Conservation (phyloP, 441 rosid genomes). For the Mallotus repandus region DNA sequence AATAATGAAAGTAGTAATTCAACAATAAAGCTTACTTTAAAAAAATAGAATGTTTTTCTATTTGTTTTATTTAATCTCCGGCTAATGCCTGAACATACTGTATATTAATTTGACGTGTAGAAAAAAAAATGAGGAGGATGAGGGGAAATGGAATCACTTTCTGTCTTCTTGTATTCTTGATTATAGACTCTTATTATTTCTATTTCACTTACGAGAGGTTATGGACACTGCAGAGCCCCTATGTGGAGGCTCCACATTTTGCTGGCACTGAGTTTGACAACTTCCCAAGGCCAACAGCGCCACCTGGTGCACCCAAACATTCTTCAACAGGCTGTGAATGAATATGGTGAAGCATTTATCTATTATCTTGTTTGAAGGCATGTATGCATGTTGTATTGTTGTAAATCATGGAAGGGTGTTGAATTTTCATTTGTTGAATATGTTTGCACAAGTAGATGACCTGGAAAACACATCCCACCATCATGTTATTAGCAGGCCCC, state of each 20-base stretch:
- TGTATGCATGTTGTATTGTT: slow-evolving; percentile 9
- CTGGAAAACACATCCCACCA: neutral
- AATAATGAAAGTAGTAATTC: neutral
- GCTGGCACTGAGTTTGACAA: slow-evolving; percentile 39
- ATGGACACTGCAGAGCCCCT: slow-evolving; percentile 62
- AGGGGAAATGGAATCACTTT: neutral
- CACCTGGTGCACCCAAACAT: slow-evolving; percentile 71
- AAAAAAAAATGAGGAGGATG: neutral
- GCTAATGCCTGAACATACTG: neutral
- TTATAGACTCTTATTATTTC: neutral
- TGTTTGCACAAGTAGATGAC: neutral
- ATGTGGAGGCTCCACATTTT: slow-evolving; percentile 68
- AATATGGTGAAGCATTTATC: neutral
- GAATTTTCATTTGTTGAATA: slow-evolving; percentile 17
- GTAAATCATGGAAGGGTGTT: slow-evolving; percentile 6
- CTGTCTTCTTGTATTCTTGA: neutral
- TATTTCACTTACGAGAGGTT: slow-evolving; percentile 9
- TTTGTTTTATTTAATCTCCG: neutral
- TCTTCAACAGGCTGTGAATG: slow-evolving; percentile 36
- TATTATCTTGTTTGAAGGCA: slow-evolving; percentile 8
- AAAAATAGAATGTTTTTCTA: neutral
- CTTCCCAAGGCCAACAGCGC: slow-evolving; percentile 76
- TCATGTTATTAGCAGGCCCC: slow-evolving; percentile 11
- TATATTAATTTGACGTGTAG: neutral
- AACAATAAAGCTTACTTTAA: neutral